Evolutionary conservation across 139 green algal genomes (phyloP).

Genomic region (Volvox africanus): DNA sequence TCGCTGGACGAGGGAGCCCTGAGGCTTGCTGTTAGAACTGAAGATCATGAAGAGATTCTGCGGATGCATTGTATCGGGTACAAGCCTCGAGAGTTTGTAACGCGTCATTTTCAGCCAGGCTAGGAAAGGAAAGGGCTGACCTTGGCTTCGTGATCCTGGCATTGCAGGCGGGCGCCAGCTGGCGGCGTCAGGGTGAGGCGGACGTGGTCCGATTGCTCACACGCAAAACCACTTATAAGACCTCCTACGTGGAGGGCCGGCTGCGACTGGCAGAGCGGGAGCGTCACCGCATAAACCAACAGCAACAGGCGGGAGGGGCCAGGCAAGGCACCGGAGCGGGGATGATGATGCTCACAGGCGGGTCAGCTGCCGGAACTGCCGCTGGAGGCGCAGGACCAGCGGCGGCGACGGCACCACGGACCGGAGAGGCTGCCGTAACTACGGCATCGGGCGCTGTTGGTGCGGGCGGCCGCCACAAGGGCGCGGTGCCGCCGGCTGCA

Average conservation of each 20-base stretch:
- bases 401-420: background rate
- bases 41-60: no score
- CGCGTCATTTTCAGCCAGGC: no score
- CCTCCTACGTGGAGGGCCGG: slow-evolving; percentile 66
- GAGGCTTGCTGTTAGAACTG: no score
- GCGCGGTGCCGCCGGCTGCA: background rate
- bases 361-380: background rate
- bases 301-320: background rate
- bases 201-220: slow-evolving; percentile 40
- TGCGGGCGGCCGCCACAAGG: background rate
- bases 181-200: slow-evolving; percentile 20
- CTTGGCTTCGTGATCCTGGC: no score
- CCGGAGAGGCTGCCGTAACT: background rate
- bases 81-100: no score
- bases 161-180: slow-evolving; percentile 21
- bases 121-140: no score
- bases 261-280: slow-evolving; percentile 62
- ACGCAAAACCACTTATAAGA: slow-evolving; percentile 20
- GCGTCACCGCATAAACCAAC: slow-evolving; percentile 40
- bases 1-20: no score
- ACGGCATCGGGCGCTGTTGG: background rate
- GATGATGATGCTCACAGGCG: background rate
- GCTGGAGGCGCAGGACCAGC: background rate
- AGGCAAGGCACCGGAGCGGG: background rate
- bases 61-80: no score